phyloP scores from a whole-genome alignment of 305 asterid genomes.

The Solanum hybrid region DNA sequence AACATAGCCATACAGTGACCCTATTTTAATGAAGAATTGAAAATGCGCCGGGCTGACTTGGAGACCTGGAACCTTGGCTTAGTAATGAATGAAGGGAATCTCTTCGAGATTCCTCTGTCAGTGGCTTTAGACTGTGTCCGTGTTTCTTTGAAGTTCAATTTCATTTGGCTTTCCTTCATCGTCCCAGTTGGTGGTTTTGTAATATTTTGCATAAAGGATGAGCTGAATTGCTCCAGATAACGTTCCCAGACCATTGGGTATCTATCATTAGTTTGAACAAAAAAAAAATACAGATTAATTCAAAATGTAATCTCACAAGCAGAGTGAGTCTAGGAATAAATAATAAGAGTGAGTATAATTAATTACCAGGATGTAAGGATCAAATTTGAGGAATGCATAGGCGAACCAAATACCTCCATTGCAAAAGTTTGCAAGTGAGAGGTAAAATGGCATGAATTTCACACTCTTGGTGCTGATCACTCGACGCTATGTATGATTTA shows the following conservation, averaged over 20 bases:
- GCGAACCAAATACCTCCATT: constrained; percentile 56
- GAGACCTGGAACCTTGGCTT: not conserved
- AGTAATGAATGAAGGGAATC: not conserved
- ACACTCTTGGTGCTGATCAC: constrained; percentile 75
- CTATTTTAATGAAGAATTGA: not conserved
- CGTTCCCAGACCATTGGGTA: constrained; percentile 49
- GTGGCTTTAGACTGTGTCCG: not conserved
- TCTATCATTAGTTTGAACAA: not conserved
- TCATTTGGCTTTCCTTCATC: constrained; percentile 23
- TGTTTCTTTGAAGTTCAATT: constrained; percentile 16
- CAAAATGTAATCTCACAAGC: not conserved
- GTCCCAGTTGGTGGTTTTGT: constrained; percentile 48
- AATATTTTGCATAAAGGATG: constrained; percentile 40
- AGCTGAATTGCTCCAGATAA: constrained; percentile 52
- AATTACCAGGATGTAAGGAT: constrained; percentile 19
- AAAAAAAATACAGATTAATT: not conserved
- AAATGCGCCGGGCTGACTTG: not conserved
- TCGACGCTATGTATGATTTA: not conserved
- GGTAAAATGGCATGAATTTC: constrained; percentile 63
- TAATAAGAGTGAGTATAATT: not conserved
- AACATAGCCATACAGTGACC: not conserved
- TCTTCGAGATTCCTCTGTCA: not conserved
- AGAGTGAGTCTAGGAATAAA: not conserved
- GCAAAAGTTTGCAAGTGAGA: constrained; percentile 48
- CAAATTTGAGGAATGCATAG: constrained; percentile 56